These are phyloP conservation scores for Rutidosis leptorrhynchoides DNA, from an alignment of 129 eudicot genomes.

Conservation along the genomic window DNA sequence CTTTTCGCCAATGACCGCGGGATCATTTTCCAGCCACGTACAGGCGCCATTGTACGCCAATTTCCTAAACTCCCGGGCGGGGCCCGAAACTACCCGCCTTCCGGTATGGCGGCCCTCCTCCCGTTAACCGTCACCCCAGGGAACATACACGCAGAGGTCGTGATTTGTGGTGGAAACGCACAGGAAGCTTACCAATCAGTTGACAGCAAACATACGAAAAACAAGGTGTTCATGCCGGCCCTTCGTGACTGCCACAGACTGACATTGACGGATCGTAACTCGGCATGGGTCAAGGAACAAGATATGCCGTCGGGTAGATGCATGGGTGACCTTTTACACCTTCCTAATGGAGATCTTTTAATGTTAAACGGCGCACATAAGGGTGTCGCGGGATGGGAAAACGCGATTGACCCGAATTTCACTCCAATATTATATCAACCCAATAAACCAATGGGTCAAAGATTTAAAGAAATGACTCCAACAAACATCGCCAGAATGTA, in stretches of 20 bases:
- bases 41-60: conserved; percentile 33
- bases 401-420: conserved; percentile 52
- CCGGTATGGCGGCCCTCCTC: conserved; percentile 67
- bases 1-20: conserved; percentile 37
- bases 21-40: conserved; percentile 43
- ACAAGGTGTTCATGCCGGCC: conserved; percentile 46
- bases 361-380: conserved; percentile 62
- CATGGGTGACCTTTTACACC: conserved; percentile 68
- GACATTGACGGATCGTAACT: neutral
- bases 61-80: conserved; percentile 69
- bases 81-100: conserved; percentile 80
- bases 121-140: conserved; percentile 39
- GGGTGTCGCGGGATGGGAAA: conserved; percentile 80
- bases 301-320: conserved; percentile 69
- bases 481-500: conserved; percentile 72
- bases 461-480: conserved; percentile 50
- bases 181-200: conserved; percentile 40
- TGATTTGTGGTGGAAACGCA: conserved; percentile 76
- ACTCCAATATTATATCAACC: conserved; percentile 64
- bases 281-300: conserved; percentile 65
- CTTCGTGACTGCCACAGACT: conserved; percentile 62
- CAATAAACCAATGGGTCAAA: conserved; percentile 35
- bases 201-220: conserved; percentile 39
- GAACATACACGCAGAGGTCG: conserved; percentile 38
- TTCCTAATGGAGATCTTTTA: conserved; percentile 70